These are phyloP conservation scores for Stenogyne calaminthoides DNA, from an alignment of 305 asterid genomes.

Conservation along the genomic window DNA sequence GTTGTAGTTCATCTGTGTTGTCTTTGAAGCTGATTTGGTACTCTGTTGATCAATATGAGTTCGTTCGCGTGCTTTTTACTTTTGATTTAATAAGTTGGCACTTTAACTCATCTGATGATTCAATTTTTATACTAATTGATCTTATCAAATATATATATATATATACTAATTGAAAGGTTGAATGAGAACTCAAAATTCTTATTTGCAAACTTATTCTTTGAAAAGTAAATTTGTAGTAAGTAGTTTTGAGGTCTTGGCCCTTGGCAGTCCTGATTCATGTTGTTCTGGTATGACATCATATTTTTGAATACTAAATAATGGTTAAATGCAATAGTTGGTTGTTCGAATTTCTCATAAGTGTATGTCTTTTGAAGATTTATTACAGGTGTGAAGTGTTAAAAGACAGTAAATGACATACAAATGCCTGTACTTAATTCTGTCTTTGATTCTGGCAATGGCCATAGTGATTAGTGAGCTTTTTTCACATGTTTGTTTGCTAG, in stretches of 20 bases:
- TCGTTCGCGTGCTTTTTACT: background rate
- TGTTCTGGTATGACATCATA: background rate
- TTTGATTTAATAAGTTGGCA: background rate
- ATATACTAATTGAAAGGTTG: background rate
- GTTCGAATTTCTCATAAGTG: background rate
- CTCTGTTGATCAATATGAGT: background rate
- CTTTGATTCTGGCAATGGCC: background rate
- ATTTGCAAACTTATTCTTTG: background rate
- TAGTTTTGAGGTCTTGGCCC: background rate
- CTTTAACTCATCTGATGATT: background rate
- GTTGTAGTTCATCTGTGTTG: background rate
- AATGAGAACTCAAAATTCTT: background rate
- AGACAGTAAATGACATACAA: background rate
- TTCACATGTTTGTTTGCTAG: constrained; percentile 9
- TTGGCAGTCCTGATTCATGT: background rate
- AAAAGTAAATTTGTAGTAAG: background rate
- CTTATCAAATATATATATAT: too few relatives aligned
- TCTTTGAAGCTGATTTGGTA: background rate
- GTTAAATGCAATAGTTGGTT: background rate
- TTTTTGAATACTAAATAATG: background rate
- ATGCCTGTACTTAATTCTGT: background rate
- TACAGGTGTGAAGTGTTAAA: background rate
- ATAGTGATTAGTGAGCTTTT: background rate
- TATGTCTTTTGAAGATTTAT: background rate
- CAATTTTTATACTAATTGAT: background rate